A percentile compares a stretch with the other conserved stretches of the same genome.
phyloP scores from a whole-genome alignment of 176 grass and related monocot species.

The Carex cristatella region DNA sequence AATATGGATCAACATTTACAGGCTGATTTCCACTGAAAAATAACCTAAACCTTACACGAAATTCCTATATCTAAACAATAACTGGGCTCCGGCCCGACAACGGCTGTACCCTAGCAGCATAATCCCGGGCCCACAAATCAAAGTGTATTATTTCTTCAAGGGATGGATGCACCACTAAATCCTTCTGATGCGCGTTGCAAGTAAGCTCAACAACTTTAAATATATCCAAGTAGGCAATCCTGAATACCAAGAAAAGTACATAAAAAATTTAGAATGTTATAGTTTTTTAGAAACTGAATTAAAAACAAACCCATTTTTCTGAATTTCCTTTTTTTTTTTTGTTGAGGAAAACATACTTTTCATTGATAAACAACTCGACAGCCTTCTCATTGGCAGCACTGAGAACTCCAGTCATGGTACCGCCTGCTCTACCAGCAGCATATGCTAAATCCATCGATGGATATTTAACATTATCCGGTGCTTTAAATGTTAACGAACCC shows the following conservation, averaged over 20 bases:
- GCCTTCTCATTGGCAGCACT: slow-evolving; percentile 99
- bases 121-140: slow-evolving; percentile 83
- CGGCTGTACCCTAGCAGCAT: slow-evolving; percentile 44
- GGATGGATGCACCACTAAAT: slow-evolving; percentile 58
- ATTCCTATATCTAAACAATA: slow-evolving; percentile 24
- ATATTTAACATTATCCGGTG: slow-evolving; percentile 86
- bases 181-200: slow-evolving; percentile 65
- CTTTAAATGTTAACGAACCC: slow-evolving; percentile 84
- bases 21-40: neutral
- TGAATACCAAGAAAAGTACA: slow-evolving; percentile 26
- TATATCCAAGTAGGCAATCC: slow-evolving; percentile 88
- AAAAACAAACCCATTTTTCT: slow-evolving; percentile 12
- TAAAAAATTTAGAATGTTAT: neutral
- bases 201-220: slow-evolving; percentile 89
- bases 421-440: slow-evolving; percentile 82
- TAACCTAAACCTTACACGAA: neutral
- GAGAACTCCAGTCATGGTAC: slow-evolving; percentile 99
- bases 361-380: slow-evolving; percentile 89
- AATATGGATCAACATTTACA: slow-evolving; percentile 16
- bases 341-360: slow-evolving; percentile 54
- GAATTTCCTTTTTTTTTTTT: neutral
- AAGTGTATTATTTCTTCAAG: slow-evolving; percentile 91
- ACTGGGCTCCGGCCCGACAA: slow-evolving; percentile 62
- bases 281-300: neutral
- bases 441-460: slow-evolving; percentile 92